phyloP scores from a whole-genome alignment of 2,329 filamentous ascomycete genomes.

The Fusarium abutilonis region DNA sequence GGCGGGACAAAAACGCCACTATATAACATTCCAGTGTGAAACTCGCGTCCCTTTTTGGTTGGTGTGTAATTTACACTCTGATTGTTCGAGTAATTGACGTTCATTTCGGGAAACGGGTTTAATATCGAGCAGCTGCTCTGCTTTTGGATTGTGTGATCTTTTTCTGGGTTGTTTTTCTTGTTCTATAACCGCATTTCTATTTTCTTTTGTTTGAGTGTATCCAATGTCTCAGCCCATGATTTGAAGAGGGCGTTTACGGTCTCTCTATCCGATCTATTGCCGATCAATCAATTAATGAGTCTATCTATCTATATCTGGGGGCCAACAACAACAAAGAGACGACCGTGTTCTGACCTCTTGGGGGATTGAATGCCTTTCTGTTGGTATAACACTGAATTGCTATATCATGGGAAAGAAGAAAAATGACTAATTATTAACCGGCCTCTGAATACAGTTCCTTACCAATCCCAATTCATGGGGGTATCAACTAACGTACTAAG shows the following conservation, averaged over 20 bases:
- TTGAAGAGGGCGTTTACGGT: conserved; percentile 12
- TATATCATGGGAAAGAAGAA: neutral
- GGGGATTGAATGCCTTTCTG: neutral
- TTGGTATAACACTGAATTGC: neutral
- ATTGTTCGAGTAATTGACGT: conserved; percentile 18
- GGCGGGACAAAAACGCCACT: conserved; percentile 8
- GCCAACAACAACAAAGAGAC: neutral
- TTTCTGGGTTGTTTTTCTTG: neutral
- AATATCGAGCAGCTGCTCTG: conserved; percentile 1
- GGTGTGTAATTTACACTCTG: conserved; percentile 26
- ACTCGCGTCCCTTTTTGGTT: conserved; percentile 18
- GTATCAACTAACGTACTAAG: neutral
- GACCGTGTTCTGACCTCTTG: no score
- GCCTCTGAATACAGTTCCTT: no score
- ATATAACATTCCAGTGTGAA: conserved; percentile 28
- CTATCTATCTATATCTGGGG: conserved; percentile 8
- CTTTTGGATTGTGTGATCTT: neutral
- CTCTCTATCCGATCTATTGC: conserved; percentile 17
- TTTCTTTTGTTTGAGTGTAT: conserved; percentile 5
- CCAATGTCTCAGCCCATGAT: conserved; percentile 21
- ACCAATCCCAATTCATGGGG: neutral
- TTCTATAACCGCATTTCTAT: neutral
- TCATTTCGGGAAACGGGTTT: conserved; percentile 3
- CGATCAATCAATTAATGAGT: conserved; percentile 3
- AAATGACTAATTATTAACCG: no score